phyloP scores from a whole-genome alignment of 805 yeast genomes.

The Ogataea kodamae region DNA sequence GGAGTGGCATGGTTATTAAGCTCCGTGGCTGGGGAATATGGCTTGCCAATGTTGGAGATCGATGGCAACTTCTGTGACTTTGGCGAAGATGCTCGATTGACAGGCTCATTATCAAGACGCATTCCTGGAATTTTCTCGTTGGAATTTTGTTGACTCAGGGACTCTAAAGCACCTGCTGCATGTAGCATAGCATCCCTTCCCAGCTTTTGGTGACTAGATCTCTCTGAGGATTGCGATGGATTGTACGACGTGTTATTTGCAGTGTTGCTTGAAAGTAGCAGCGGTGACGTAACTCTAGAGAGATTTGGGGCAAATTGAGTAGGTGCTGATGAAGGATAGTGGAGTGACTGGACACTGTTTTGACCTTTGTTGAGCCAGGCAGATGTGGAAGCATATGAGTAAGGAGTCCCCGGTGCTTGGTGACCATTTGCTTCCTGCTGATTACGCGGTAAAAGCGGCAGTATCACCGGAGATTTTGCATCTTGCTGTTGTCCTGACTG shows the following conservation, averaged over 20 bases:
- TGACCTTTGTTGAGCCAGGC: conserved; percentile 30
- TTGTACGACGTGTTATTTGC: conserved; percentile 30
- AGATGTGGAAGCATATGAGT: conserved; percentile 27
- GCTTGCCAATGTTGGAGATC: conserved; percentile 24
- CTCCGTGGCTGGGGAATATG: conserved; percentile 33
- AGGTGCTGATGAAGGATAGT: conserved; percentile 67
- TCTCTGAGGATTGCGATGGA: conserved; percentile 38
- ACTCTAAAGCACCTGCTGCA: conserved; percentile 42
- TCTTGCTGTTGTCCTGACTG: conserved; percentile 4
- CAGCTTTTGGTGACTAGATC: conserved; percentile 28
- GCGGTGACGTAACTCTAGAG: conserved; percentile 61
- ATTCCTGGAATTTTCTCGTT: conserved; percentile 31
- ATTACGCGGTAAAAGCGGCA: conserved; percentile 40
- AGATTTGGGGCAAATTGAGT: conserved; percentile 67
- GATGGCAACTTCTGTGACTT: conserved; percentile 27
- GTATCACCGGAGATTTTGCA: conserved; percentile 36
- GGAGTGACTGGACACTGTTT: conserved; percentile 47
- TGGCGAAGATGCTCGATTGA: conserved; percentile 18
- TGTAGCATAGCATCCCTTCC: conserved; percentile 34
- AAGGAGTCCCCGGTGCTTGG: conserved; percentile 28
- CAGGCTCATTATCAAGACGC: conserved; percentile 27
- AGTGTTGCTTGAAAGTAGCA: conserved; percentile 51
- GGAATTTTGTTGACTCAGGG: conserved; percentile 33
- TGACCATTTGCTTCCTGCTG: conserved; percentile 22
- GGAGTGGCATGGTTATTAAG: conserved; percentile 24